Evolutionary conservation across 495 filamentous ascomycete genomes (phyloP), one percentile per base, ranked within the genome.

Genomic region (Podospora bellae-mahoneyi): DNA sequence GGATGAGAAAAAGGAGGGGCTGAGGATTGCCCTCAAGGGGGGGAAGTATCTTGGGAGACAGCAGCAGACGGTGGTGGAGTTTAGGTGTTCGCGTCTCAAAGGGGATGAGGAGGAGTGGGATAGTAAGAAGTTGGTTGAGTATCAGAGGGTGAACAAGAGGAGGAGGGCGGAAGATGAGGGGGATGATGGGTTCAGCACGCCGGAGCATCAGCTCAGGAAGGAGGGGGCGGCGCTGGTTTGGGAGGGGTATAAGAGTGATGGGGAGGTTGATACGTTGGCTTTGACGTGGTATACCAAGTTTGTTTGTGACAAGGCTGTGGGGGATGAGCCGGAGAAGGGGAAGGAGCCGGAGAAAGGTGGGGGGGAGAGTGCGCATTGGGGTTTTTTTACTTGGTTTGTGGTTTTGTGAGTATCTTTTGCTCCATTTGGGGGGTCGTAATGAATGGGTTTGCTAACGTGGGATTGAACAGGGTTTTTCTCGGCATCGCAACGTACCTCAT

Each of bases 381-480:
- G 96, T 0, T 94, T 97, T 80, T 97, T 99, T 76, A 97, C 95
- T 10, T 99, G 95, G 95, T 83, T 98, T 69, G 88, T 98, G 69
- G 90, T 99, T 71, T 90, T 99, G 94, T 96, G 81, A 84, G 92
- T 87, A n/a, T 58, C 68, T 39, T 61, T 23, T 23, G 23, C 23
- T 23, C 1, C 23, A 23, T 23, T 23, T 1, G 23, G 23, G 23
- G 23, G 23, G 23, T 23, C 23, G 23, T 23, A 1, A 23, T 23
- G 23, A 23, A 23, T 1, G 23, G 30, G 60, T 15, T 64, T 61
- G 34, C 68, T 68, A 68, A 53, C 53, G 67, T 62, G 55, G 55
- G 57, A 61, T 65, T 64, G 27, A 4, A 66, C 71, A 94, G 94
- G 69, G 78, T 90, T 75, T 99, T 99, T 86, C 85, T 98, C 60